phyloP scores from a whole-genome alignment of 2,329 filamentous ascomycete species.

The Aurifilum marmelostoma region DNA sequence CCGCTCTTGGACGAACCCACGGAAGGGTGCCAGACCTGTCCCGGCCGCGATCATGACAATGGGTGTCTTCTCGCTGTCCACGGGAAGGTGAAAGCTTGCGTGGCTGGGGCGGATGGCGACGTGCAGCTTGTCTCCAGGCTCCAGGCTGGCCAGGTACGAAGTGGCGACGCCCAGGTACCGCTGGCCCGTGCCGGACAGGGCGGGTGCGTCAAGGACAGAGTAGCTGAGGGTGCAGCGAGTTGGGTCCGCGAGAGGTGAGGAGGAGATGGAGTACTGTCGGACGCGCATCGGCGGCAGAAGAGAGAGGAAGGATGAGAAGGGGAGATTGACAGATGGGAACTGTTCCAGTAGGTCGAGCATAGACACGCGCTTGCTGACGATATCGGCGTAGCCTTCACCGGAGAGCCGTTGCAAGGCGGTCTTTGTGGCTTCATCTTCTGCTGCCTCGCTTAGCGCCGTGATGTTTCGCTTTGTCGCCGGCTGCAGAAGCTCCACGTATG shows the following conservation, averaged over 20 bases:
- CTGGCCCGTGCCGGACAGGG: constrained; percentile 52
- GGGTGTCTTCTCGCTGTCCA: constrained; percentile 48
- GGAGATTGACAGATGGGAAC: constrained; percentile 54
- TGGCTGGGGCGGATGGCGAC: constrained; percentile 54
- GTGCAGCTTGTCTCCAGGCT: constrained; percentile 46
- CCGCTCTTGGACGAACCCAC: constrained; percentile 65
- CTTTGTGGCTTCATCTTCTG: constrained; percentile 48
- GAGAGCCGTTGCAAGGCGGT: constrained; percentile 43
- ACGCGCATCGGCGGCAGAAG: constrained; percentile 66
- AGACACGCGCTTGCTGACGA: constrained; percentile 54
- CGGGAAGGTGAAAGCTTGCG: constrained; percentile 52
- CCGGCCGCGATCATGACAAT: constrained; percentile 56
- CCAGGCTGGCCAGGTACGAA: constrained; percentile 55
- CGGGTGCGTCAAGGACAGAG: constrained; percentile 62
- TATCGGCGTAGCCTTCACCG: constrained; percentile 44
- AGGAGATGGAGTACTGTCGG: constrained; percentile 66
- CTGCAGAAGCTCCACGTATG: constrained; percentile 72
- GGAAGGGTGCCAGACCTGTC: constrained; percentile 63
- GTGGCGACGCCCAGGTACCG: constrained; percentile 60
- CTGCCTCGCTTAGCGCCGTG: constrained; percentile 51
- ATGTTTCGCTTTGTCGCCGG: constrained; percentile 65
- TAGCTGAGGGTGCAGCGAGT: constrained; percentile 67
- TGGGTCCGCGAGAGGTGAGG: constrained; percentile 65
- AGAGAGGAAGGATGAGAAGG: constrained; percentile 62
- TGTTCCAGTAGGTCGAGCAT: constrained; percentile 65